Conservation (phyloP, 2,329 filamentous ascomycete genomes). For the Beauveria scarabaeidicola region DNA sequence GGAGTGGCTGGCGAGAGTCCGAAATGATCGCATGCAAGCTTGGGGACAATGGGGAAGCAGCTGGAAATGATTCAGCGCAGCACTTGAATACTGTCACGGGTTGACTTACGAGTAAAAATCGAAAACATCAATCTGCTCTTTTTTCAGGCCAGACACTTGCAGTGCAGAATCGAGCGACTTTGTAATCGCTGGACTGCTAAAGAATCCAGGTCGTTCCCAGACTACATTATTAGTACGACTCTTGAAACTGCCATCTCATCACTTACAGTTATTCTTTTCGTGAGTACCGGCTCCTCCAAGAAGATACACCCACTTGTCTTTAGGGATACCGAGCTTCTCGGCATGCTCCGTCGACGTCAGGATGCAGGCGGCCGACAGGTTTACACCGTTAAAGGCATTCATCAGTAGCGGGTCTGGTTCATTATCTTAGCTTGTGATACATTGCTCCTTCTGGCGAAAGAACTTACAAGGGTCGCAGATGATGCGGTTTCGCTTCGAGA, state of each 20-base stretch:
- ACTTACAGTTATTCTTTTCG: slow-evolving; percentile 44
- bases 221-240: slow-evolving; percentile 30
- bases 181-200: slow-evolving; percentile 49
- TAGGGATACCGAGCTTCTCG: slow-evolving; percentile 41
- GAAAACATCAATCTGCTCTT: slow-evolving; percentile 47
- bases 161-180: slow-evolving; percentile 48
- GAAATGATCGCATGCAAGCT: slow-evolving; percentile 54
- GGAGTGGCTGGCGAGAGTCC: slow-evolving; percentile 37
- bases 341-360: slow-evolving; percentile 51
- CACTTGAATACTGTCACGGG: slow-evolving; percentile 2
- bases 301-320: slow-evolving; percentile 54
- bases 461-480: slow-evolving; percentile 59
- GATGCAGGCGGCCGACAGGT: slow-evolving; percentile 52
- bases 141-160: slow-evolving; percentile 34
- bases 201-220: slow-evolving; percentile 52
- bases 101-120: slow-evolving; percentile 52
- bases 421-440: background rate
- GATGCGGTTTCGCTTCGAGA: slow-evolving; percentile 53
- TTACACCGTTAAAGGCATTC: slow-evolving; percentile 65
- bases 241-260: background rate
- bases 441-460: background rate
- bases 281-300: slow-evolving; percentile 54
- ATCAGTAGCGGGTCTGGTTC: slow-evolving; percentile 54
- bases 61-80: slow-evolving; percentile 23
- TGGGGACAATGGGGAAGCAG: slow-evolving; percentile 63